Evolutionary conservation across 2,329 filamentous ascomycete genomes (phyloP).

Genomic region (Cephalotrichum gorgonifer): DNA sequence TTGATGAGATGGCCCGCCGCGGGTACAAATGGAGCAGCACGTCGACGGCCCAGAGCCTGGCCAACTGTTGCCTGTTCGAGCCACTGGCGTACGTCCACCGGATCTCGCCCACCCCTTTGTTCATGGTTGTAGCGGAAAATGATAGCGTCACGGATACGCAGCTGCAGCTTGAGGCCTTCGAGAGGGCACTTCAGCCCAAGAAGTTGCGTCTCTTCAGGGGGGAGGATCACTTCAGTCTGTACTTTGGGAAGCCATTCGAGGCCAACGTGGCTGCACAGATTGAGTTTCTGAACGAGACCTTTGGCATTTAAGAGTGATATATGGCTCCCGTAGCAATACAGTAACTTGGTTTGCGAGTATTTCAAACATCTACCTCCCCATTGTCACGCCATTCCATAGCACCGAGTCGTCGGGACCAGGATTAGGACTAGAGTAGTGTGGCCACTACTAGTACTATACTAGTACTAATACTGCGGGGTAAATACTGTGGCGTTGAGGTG

Average conservation of each 20-base stretch:
- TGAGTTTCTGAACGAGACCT: neutral
- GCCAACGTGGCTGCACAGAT: neutral
- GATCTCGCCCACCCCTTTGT: slow-evolving; percentile 9
- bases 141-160: slow-evolving; percentile 1
- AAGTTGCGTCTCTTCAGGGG: slow-evolving; percentile 4
- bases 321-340: too few relatives aligned
- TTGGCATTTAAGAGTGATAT: too few relatives aligned
- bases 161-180: slow-evolving; percentile 8
- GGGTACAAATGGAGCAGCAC: neutral
- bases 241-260: slow-evolving; percentile 4
- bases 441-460: too few relatives aligned
- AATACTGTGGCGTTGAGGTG: too few relatives aligned
- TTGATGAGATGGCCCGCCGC: neutral
- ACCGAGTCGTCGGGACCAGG: too few relatives aligned
- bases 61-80: slow-evolving; percentile 6
- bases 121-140: slow-evolving; percentile 8
- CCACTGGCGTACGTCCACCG: slow-evolving; percentile 8
- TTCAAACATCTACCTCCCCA: too few relatives aligned
- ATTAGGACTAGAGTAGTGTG: too few relatives aligned
- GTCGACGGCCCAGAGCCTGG: neutral
- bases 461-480: too few relatives aligned
- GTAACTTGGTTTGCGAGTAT: too few relatives aligned
- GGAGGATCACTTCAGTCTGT: slow-evolving; percentile 5
- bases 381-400: too few relatives aligned
- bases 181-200: slow-evolving; percentile 7